Evolutionary conservation across 2,329 filamentous ascomycete genomes (phyloP).

Genomic region (Mycogone perniciosa): DNA sequence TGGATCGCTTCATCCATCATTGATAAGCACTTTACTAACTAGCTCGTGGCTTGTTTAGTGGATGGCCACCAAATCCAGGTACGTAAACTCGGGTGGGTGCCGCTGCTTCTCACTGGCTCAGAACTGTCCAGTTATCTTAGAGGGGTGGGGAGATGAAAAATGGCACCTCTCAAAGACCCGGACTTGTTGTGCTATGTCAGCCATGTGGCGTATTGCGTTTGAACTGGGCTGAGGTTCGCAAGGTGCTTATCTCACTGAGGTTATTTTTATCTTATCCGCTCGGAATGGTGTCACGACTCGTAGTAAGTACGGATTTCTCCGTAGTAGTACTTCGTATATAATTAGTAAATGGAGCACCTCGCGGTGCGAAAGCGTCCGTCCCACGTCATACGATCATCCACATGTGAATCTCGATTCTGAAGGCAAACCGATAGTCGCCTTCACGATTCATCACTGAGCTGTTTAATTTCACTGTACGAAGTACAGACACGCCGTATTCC

Average conservation of each 20-base stretch:
- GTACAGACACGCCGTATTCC: not conserved
- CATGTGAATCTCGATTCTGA: no score
- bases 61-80: conserved; percentile 30
- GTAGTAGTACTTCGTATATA: no score
- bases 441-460: no score
- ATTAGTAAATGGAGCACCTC: no score
- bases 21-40: not conserved
- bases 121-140: conserved; percentile 4
- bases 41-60: not conserved
- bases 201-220: conserved; percentile 15
- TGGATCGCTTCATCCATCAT: no score
- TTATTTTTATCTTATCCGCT: not conserved
- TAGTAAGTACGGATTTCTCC: no score
- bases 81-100: conserved; percentile 25
- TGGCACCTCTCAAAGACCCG: not conserved
- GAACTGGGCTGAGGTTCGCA: not conserved
- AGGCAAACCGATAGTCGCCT: no score
- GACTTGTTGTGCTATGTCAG: conserved; percentile 1
- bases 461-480: no score
- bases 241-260: conserved; percentile 5
- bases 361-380: no score
- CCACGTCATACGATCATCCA: no score
- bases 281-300: no score
- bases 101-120: conserved; percentile 12
- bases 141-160: no score